Evolutionary conservation across 2,329 filamentous ascomycete species (phyloP), one percentile per base, ranked within the genome.

Genomic region (Fusarium miscanthi): DNA sequence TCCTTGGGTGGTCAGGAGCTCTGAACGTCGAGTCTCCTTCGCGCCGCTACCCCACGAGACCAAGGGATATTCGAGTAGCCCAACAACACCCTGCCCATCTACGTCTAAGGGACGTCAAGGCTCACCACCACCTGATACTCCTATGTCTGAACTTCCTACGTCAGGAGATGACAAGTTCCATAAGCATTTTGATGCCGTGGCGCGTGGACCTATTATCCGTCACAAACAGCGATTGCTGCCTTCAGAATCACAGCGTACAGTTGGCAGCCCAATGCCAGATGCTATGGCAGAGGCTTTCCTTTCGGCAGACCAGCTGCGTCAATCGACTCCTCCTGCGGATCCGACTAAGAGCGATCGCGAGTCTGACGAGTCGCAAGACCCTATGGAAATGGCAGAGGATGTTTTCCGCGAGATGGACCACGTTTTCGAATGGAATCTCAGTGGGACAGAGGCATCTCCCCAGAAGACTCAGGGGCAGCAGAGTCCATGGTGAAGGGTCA

Each of bases 101-200:
- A 43, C 59, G 33, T 13, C 63, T 9, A 72, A 61, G 38, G 35
- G 42, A 13, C 78, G 79, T 37, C 78, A 77, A 11, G 73, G 78
- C 11, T 87, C 86, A 12, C 86, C 86, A 10, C 86, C 86, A 4
- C 86, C 86, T 11, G 74, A 80, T 13, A 77, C 74, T 14, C 71
- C 78, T 4, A 74, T 82, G 13, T 73, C 79, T 27, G 78, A 83
- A 12, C 73, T 85, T 10, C 80, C 80, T 5, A 77, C 76, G 4
- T 80, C 78, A 5, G 77, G 80, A 12, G 80, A 81, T 56, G 75
- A 80, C 37, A 82, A 80, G 54, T 88, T 87, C 54, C 79, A 77
- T 23, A 82, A 82, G n/a, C 86, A 88, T 71, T 88, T 88, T 69
- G 80, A 82, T 33, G 81, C 81, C 2, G 80, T 87, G 42, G 83